Base-by-base conservation (phyloP, 2,329 filamentous ascomycete genomes). In the Talaromyces sp. region DNA sequence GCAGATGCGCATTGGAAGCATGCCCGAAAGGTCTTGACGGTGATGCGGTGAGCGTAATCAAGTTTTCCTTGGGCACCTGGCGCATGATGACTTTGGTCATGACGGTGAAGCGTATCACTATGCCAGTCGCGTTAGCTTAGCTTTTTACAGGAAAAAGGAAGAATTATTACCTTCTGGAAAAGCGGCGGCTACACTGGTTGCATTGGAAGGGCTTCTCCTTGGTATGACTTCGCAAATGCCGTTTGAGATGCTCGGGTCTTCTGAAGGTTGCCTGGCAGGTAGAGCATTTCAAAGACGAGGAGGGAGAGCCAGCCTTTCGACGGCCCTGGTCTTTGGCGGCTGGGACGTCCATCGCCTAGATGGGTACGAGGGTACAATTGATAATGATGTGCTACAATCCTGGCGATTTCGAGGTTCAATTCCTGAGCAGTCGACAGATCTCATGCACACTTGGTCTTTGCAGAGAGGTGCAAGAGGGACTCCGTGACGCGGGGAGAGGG, bases 181-280 rank as follows among this genome's bases (percentile, higher is more conserved):
- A 78, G 54, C 73, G 69, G 24, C 76, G 75, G n/a, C 72, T 72
- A 64, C 76, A 78, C 57, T 73, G 72, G 14, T 63, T 59, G 63
- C 76, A 78, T 56, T 72, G 69, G 55, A 76, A 78, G 0, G 73
- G 73, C 57, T 75, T 75, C 60, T 75, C 73, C 52, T 75, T 75
- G 7, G 73, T 75, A 63, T 78, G 75, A 53, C 72, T 75, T 58
- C 73, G 73, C 54, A 75, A 62, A 65, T 78, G 75, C 26, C 75
- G 73, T 64, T 75, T 78, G 43, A 78, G 62, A 64, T 77, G 75
- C 62, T 78, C 75, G 8, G 72, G 73, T 62, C 75, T 69, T 60
- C 71, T 67, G 58, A 78, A 78, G 13, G 67, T 72, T 54, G 69
- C 75, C 58, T 70, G 65, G 60, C 75, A 78, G 32, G 74, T 67